phyloP scores from a whole-genome alignment of 805 yeast genomes.

The Lipomyces oligophaga region DNA sequence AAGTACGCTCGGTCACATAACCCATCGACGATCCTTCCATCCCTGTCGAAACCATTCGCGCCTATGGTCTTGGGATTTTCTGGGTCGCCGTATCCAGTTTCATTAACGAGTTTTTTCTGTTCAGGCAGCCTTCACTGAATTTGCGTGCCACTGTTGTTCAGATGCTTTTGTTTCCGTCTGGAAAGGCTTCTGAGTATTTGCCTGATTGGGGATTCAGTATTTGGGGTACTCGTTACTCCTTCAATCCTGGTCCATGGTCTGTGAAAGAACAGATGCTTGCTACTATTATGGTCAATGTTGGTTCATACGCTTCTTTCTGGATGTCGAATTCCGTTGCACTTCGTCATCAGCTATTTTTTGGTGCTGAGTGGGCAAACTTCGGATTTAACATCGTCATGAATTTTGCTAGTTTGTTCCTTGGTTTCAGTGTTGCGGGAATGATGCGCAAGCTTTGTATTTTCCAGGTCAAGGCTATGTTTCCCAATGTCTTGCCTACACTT shows the following conservation, averaged over 20 bases:
- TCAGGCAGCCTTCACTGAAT: slow-evolving; percentile 53
- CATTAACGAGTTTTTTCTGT: slow-evolving; percentile 54
- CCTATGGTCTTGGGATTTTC: slow-evolving; percentile 51
- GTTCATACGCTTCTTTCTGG: slow-evolving; percentile 10
- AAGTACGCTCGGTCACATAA: slow-evolving; percentile 45
- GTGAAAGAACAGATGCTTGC: slow-evolving; percentile 59
- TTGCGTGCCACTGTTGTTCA: slow-evolving; percentile 61
- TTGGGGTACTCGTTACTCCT: slow-evolving; percentile 39
- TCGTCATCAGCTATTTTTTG: slow-evolving; percentile 19
- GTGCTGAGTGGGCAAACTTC: slow-evolving; percentile 37
- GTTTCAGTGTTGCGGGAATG: slow-evolving; percentile 64
- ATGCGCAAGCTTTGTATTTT: slow-evolving; percentile 51
- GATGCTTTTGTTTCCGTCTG: slow-evolving; percentile 61
- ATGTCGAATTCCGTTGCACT: slow-evolving; percentile 8
- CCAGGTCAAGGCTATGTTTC: slow-evolving; percentile 53
- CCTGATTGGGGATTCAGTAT: slow-evolving; percentile 22
- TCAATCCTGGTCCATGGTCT: slow-evolving; percentile 61
- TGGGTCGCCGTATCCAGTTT: slow-evolving; percentile 57
- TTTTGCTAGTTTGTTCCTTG: slow-evolving; percentile 57
- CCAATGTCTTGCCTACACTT: slow-evolving; percentile 46
- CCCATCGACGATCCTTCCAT: slow-evolving; percentile 50
- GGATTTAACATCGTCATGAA: slow-evolving; percentile 53
- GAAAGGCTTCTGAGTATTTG: slow-evolving; percentile 36
- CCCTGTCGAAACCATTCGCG: slow-evolving; percentile 55
- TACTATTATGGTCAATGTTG: slow-evolving; percentile 38